phyloP scores from a whole-genome alignment of 2,329 filamentous ascomycete genomes.

The Talaromyces sp. region DNA sequence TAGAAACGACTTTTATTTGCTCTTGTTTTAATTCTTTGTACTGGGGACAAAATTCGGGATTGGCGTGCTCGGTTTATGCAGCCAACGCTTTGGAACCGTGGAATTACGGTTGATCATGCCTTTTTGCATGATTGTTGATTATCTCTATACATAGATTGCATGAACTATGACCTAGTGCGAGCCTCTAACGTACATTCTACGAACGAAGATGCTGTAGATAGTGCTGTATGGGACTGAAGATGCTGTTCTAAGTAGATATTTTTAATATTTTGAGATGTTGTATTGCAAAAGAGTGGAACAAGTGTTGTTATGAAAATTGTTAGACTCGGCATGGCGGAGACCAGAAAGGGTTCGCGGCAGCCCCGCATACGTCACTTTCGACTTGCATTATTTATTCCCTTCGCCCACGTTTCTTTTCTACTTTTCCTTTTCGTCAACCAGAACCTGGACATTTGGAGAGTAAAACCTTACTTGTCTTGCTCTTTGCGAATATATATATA shows the following conservation, averaged over 20 bases:
- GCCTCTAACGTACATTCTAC: neutral
- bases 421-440: neutral
- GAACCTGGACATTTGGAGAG: neutral
- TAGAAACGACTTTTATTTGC: conserved; percentile 10
- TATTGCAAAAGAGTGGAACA: neutral
- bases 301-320: neutral
- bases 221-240: neutral
- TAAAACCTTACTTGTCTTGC: neutral
- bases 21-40: conserved; percentile 8
- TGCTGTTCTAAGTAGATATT: neutral
- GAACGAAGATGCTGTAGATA: neutral
- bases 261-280: too few species aligned
- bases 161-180: neutral
- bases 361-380: conserved; percentile 21
- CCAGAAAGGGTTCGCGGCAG: neutral
- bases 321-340: neutral
- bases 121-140: neutral
- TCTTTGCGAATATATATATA: neutral
- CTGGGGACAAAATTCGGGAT: conserved; percentile 9
- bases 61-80: conserved; percentile 7
- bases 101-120: neutral
- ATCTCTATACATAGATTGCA: neutral
- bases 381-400: neutral
- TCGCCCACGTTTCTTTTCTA: neutral
- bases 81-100: neutral